A percentile compares a stretch with the other conserved stretches of the same genome.
Conservation (phyloP, 2,329 filamentous ascomycete species). For the Dothistroma pini region DNA sequence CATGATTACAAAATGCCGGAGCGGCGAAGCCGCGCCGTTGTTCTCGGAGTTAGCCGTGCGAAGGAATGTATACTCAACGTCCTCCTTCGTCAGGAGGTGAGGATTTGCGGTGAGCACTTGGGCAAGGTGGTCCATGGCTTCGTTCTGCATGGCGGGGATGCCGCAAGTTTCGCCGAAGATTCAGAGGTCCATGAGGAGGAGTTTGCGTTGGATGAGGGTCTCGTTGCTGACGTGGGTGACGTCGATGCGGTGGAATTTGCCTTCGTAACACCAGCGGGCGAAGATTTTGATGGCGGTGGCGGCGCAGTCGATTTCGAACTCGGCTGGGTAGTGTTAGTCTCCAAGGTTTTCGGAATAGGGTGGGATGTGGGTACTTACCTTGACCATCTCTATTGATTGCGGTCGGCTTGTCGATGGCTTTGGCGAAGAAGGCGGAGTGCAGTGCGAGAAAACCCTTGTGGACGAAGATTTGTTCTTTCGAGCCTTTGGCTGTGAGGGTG, state of each 20-base stretch:
- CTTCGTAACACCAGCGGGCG: slow-evolving; percentile 11
- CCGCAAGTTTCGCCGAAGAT: slow-evolving; percentile 11
- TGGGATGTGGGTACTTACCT: not conserved
- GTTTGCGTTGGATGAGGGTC: slow-evolving; percentile 1
- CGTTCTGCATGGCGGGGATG: slow-evolving; percentile 9
- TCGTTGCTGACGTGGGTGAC: not conserved
- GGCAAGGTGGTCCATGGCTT: slow-evolving; percentile 4
- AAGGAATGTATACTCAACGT: not conserved
- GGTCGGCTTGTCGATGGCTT: not conserved
- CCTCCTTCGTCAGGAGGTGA: not conserved
- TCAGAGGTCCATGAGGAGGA: slow-evolving; percentile 11
- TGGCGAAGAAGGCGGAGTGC: slow-evolving; percentile 8
- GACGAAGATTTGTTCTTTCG: not conserved
- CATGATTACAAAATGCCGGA: not conserved
- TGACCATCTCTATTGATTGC: not conserved
- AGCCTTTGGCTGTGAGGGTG: not conserved
- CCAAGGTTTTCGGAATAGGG: not conserved
- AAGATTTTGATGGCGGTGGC: slow-evolving; percentile 4
- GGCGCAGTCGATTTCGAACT: not conserved
- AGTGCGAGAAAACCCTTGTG: slow-evolving; percentile 5
- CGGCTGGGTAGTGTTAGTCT: not conserved
- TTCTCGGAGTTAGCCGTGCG: not conserved
- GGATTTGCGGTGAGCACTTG: not conserved
- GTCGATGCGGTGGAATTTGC: not conserved
- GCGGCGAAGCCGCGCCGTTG: not conserved